phyloP scores from a whole-genome alignment of 2,329 filamentous ascomycete genomes.

The Cladosporium sp. region DNA sequence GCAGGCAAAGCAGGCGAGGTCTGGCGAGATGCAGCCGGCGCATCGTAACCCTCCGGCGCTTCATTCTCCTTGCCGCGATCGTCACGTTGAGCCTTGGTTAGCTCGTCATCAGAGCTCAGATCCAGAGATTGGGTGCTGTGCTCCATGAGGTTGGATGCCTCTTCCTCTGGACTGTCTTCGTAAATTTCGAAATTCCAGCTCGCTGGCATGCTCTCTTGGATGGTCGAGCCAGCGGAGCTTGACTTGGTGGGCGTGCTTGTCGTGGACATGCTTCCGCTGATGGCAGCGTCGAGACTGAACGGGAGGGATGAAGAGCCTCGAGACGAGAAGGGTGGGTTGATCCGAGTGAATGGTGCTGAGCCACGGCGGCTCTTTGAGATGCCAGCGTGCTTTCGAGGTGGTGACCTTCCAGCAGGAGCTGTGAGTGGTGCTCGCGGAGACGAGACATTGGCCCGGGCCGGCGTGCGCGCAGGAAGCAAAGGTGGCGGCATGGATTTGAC shows the following conservation, averaged over 20 bases:
- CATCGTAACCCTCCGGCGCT: conserved; percentile 56
- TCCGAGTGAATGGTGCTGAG: conserved; percentile 60
- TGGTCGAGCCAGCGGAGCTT: conserved; percentile 43
- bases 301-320: conserved; percentile 50
- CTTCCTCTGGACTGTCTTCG: conserved; percentile 84
- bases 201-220: conserved; percentile 56
- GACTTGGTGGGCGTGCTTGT: conserved; percentile 29
- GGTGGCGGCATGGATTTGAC: conserved; percentile 36
- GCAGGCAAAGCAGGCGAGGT: conserved; percentile 10
- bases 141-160: conserved; percentile 88
- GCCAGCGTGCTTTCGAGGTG: conserved; percentile 65
- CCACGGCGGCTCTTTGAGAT: conserved; percentile 63
- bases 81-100: conserved; percentile 52
- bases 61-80: conserved; percentile 86
- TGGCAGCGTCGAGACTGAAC: conserved; percentile 80
- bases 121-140: conserved; percentile 84
- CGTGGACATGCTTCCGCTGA: conserved; percentile 68
- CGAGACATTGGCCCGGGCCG: conserved; percentile 35
- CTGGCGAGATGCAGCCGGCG: conserved; percentile 22
- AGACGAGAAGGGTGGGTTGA: conserved; percentile 65
- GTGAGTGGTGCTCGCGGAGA: conserved; percentile 42
- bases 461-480: conserved; percentile 28
- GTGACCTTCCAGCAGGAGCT: conserved; percentile 76
- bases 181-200: conserved; percentile 91
- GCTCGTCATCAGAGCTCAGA: conserved; percentile 83